A percentile compares a stretch with the other conserved stretches of the same genome.
phyloP scores from a whole-genome alignment of 148 eudicot genomes.

The Heliamphora exappendiculata region DNA sequence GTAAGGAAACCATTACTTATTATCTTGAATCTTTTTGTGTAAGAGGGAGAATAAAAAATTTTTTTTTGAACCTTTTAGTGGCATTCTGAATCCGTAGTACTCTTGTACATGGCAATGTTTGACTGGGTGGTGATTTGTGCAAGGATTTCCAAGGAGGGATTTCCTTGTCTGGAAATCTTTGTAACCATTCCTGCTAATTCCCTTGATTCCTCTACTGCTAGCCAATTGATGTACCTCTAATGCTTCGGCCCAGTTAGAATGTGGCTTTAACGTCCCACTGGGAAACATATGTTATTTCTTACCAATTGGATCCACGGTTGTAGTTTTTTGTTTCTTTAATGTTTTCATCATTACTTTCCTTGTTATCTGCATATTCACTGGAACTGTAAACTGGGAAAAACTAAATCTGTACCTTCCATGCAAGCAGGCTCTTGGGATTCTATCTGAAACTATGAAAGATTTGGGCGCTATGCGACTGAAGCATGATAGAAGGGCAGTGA shows the following conservation, averaged over 20 bases:
- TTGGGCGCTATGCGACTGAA: conserved; percentile 23
- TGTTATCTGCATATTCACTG: background rate
- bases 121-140: background rate
- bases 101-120: background rate
- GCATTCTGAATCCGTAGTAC: background rate
- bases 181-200: background rate
- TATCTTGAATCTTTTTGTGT: background rate
- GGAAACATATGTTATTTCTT: background rate
- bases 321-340: background rate
- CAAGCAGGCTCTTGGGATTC: conserved; percentile 63
- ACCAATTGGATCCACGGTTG: background rate
- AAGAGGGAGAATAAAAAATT: background rate
- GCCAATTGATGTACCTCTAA: background rate
- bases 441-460: conserved; percentile 65
- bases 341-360: background rate
- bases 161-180: background rate
- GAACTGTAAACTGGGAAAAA: background rate
- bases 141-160: background rate
- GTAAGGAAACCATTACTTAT: conserved; percentile 20
- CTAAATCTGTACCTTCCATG: background rate
- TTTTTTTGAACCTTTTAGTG: background rate
- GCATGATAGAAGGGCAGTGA: conserved; percentile 28
- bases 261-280: background rate
- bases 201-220: background rate
- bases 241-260: background rate